Conservation (phyloP, 2,329 filamentous ascomycete genomes). For the Aspergillus tamarii region DNA sequence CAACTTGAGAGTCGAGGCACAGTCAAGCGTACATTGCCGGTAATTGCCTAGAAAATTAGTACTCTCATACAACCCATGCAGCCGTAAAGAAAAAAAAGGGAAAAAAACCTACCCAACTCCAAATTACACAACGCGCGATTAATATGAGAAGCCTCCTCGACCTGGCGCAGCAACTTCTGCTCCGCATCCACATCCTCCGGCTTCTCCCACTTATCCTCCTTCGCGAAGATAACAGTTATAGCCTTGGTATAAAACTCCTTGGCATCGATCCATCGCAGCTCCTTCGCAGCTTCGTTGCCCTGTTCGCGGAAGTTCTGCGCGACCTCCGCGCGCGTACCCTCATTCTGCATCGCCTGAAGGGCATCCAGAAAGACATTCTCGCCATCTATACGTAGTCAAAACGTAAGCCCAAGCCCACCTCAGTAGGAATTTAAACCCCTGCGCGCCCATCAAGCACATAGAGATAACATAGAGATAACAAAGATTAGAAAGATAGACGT, state of each 20-base stretch:
- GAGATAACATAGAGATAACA: background rate
- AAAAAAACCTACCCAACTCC: constrained; percentile 64
- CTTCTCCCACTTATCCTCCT: constrained; percentile 59
- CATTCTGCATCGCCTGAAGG: constrained; percentile 85
- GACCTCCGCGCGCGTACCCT: constrained; percentile 85
- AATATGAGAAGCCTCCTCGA: constrained; percentile 76
- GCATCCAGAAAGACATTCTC: constrained; percentile 86
- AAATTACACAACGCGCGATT: constrained; percentile 92
- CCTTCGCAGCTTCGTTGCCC: constrained; percentile 84
- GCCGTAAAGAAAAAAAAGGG: background rate
- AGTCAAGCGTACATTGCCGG: constrained; percentile 82
- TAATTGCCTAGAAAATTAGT: constrained; percentile 68
- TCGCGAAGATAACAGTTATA: constrained; percentile 69
- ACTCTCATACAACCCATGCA: background rate
- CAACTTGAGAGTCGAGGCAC: constrained; percentile 74
- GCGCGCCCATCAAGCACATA: background rate
- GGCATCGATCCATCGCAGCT: constrained; percentile 76
- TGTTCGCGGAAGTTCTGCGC: constrained; percentile 84
- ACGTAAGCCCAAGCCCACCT: background rate
- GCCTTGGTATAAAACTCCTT: constrained; percentile 91
- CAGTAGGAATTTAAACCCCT: background rate
- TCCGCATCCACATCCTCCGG: constrained; percentile 60
- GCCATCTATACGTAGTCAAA: constrained; percentile 46
- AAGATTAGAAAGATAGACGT: constrained; percentile 19
- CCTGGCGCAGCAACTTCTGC: constrained; percentile 62